Evolutionary conservation across 768 basidiomycete genomes (phyloP), one percentile per base, ranked within the genome.

Genomic region (Fibroporia radiculosa): DNA sequence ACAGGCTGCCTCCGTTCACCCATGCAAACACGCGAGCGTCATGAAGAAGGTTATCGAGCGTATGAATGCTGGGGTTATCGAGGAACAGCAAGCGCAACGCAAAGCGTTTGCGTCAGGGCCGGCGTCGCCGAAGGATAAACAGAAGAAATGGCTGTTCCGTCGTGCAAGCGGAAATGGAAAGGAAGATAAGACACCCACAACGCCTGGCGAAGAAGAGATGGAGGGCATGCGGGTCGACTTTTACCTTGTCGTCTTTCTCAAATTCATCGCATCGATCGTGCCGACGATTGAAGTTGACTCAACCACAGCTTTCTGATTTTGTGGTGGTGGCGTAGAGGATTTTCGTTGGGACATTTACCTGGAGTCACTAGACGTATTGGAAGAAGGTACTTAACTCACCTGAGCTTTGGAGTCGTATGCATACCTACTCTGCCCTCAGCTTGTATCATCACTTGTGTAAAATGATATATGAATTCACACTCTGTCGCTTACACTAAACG

Each of bases 31-130:
- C 63, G 88, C 93, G 1, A 90, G 84, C 63, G 96, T 99, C 47
- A 99, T 99, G 96, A 97, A 96, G 77, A 98, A 97, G 63, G 91
- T 98, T 49, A 97, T 98, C 60, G 95, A 98, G 64, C 78, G 95
- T 46, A 97, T 98, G 93, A 96, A 98, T 66, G 79, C 77, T 53
- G 81, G 81, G 49, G 84, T 92, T 22, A 74, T 85, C 44, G 88
- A 83, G 48, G 82, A 88, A 60, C 88, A 92, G 62, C 74, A 88
- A 16, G 80, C 82, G 13, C 73, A 78, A 48, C 76, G 77, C 50
- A 80, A 78, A 56, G 62, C 68, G 1, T 50, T 59, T 23, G 62
- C 68, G 1, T 51, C 60, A 19, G 41, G 62, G 14, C 51, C 59
- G 18, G 48, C 62, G 18, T 46, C 39, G 29, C 51, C 59, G 19